Conservation (phyloP, 805 yeast genomes). For the Ogataea haglerorum region DNA sequence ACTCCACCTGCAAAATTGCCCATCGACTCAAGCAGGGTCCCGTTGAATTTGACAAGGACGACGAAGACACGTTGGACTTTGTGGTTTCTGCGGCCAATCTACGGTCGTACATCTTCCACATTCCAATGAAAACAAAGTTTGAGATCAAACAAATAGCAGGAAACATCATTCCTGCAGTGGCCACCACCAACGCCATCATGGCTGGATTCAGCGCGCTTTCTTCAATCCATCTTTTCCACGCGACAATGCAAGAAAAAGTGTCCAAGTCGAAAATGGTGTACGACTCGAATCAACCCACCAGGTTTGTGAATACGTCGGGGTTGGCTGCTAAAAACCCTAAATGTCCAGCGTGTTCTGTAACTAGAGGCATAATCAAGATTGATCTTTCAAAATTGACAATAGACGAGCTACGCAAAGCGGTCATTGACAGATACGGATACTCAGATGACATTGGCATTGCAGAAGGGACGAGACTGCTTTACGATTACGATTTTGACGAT, state of each 20-base stretch:
- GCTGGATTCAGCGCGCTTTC: constrained; percentile 83
- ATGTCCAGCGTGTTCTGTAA: constrained; percentile 67
- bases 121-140: constrained; percentile 71
- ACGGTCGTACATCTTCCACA: constrained; percentile 66
- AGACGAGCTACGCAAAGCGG: constrained; percentile 45
- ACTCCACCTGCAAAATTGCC: constrained; percentile 48
- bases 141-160: constrained; percentile 95
- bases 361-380: constrained; percentile 48
- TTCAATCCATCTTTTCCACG: constrained; percentile 51
- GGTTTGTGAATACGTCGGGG: constrained; percentile 62
- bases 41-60: constrained; percentile 89
- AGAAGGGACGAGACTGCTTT: constrained; percentile 51
- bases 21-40: constrained; percentile 39
- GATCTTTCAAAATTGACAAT: constrained; percentile 37
- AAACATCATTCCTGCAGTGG: constrained; percentile 96
- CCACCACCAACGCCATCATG: constrained; percentile 94
- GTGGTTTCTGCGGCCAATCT: constrained; percentile 84
- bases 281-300: constrained; percentile 52
- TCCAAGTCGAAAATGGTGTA: constrained; percentile 45
- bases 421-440: constrained; percentile 51
- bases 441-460: constrained; percentile 55
- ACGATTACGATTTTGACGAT: constrained; percentile 88
- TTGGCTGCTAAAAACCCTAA: constrained; percentile 59
- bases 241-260: constrained; percentile 27
- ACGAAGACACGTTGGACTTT: constrained; percentile 83